Percentiles rank a stretch among this genome's conserved stretches.
These are phyloP conservation scores for Pseudogymnoascus sp. DNA, from an alignment of 2,329 filamentous ascomycete species.

Conservation along the genomic window DNA sequence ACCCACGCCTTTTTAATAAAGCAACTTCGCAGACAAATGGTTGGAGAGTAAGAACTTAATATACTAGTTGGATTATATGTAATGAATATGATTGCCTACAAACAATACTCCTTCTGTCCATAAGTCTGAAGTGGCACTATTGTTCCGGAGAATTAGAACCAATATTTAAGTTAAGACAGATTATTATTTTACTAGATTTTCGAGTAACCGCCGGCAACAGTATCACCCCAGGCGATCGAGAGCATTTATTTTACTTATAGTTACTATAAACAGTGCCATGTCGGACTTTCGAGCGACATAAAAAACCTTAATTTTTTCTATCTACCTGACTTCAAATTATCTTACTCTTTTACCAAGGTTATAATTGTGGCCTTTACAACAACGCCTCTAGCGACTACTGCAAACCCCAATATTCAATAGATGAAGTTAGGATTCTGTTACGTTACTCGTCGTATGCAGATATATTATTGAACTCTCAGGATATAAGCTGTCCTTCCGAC, in stretches of 20 bases:
- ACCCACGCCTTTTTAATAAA: not conserved
- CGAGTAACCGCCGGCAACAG: too few species aligned
- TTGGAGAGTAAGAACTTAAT: not conserved
- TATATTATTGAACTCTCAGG: not conserved
- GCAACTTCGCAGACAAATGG: not conserved
- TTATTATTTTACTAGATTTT: not conserved
- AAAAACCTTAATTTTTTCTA: not conserved
- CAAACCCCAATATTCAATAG: not conserved
- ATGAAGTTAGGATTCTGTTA: not conserved
- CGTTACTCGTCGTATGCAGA: not conserved
- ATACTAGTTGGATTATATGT: not conserved
- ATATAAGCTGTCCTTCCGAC: not conserved
- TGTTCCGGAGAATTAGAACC: not conserved
- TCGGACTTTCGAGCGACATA: not conserved
- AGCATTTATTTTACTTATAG: not conserved
- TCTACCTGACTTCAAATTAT: not conserved
- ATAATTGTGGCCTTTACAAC: not conserved
- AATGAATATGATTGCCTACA: not conserved
- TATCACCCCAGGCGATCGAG: not conserved
- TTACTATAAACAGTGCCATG: not conserved
- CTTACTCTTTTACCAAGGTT: not conserved
- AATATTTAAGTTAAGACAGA: not conserved
- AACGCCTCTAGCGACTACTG: not conserved
- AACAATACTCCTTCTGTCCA: not conserved
- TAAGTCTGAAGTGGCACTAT: too few species aligned